These are phyloP conservation scores for Scenedesmus sp. DNA, from an alignment of 163 green algal species.

Conservation along the genomic window DNA sequence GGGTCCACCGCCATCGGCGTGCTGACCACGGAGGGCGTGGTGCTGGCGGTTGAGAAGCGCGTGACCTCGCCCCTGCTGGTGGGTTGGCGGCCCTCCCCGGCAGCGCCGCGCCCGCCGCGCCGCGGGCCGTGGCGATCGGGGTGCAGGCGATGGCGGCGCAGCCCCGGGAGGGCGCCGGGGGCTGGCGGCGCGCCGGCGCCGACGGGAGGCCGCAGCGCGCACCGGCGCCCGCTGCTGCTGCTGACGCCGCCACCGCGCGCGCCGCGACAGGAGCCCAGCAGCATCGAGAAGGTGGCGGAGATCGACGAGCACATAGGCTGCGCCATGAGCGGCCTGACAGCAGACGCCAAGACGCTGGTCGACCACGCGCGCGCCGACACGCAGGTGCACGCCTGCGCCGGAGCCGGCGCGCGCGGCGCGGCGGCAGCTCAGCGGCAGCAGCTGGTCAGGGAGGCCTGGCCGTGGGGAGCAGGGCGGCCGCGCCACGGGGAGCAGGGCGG, in stretches of 20 bases:
- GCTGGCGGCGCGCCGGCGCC: background rate
- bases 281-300: conserved; percentile 97
- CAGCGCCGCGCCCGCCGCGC: too few relatives aligned
- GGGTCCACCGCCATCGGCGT: conserved; percentile 97
- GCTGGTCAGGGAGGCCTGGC: too few relatives aligned
- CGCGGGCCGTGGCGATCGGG: too few relatives aligned
- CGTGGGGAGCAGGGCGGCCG: too few relatives aligned
- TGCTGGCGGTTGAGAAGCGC: conserved; percentile 98
- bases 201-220: background rate
- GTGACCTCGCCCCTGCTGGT: conserved; percentile 96
- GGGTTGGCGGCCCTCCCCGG: too few relatives aligned
- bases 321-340: conserved; percentile 97
- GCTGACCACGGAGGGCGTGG: conserved; percentile 87
- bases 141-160: background rate
- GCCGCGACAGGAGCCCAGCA: conserved; percentile 80
- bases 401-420: too few relatives aligned
- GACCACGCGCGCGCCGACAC: conserved; percentile 95
- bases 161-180: too few relatives aligned
- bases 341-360: conserved; percentile 96
- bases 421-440: background rate
- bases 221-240: background rate
- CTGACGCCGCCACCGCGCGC: background rate
- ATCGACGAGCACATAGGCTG: conserved; percentile 96
- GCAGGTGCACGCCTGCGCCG: too few relatives aligned
- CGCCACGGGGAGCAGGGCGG: too few relatives aligned